Evolutionary conservation across 345 rosid species (phyloP), one percentile per base, ranked within the genome.

Genomic region (Syzygium aromaticum): DNA sequence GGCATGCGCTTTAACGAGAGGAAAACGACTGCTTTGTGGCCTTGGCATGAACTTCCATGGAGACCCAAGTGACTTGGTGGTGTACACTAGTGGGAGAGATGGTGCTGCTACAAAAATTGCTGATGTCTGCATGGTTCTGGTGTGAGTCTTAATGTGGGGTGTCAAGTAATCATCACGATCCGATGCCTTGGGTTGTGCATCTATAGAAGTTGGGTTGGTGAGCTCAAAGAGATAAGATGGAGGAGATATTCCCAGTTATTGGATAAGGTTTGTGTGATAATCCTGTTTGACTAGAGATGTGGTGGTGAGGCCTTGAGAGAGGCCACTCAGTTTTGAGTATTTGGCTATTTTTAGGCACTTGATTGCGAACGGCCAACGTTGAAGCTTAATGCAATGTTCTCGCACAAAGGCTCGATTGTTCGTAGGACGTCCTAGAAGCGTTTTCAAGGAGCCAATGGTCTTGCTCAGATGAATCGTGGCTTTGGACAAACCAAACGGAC

Each of bases 1-100:
- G 21, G 92, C 86, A 25, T 87, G 85, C 53, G 89, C 92, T 86
- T 86, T 91, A 84, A 91, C 77, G 7, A 86, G 63, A 27, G 89
- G 80, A 78, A 28, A 51, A 3, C 78, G 84, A 80, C 89, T 15
- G 61, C 86, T 77, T 84, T 86, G 89, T 54, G 87, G 46, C 86
- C 85, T 90, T 5, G 89, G 88, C 49, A 28, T 17, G 67, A 88
- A 57, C 54, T 77, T 91, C 90, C 88, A 28, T 11, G 91, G 91
- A 73, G 86, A 46, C 83, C 86, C 85, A 22, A 82, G 73, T 88
- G 89, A 54, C 86, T 90, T 92, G 84, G 88, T 13, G 49, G 90
- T 86, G 56, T 30, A 57, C 7, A 89, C 56, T 54, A 90, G 43
- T 27, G 94, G 40, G 84, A 90, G 88, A 88, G 87, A 84, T 63